phyloP scores from a whole-genome alignment of 2,329 filamentous ascomycete genomes.

The Clathrospora elynae region DNA sequence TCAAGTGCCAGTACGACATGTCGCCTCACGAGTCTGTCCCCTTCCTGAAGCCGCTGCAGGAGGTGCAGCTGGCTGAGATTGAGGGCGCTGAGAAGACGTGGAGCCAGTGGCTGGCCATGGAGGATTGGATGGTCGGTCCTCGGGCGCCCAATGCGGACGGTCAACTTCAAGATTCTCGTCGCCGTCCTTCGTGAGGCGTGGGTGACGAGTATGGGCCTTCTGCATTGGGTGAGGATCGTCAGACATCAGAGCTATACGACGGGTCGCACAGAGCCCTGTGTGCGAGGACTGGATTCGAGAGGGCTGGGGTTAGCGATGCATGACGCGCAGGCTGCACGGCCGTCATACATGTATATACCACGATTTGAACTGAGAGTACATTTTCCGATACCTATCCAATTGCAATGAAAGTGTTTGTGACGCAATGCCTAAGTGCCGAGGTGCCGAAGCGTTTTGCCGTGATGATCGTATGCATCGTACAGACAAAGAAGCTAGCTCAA shows the following conservation, averaged over 20 bases:
- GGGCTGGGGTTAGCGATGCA: slow-evolving; percentile 23
- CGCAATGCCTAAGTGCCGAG: too few relatives aligned
- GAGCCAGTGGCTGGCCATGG: slow-evolving; percentile 96
- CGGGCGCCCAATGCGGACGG: slow-evolving; percentile 62
- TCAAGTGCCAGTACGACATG: slow-evolving; percentile 92
- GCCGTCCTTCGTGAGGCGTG: slow-evolving; percentile 26
- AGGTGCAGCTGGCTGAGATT: slow-evolving; percentile 78
- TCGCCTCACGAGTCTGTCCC: slow-evolving; percentile 80
- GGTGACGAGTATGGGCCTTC: slow-evolving; percentile 32
- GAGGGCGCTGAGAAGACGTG: slow-evolving; percentile 80
- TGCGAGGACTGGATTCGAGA: slow-evolving; percentile 12
- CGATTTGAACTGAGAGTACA: slow-evolving; percentile 1
- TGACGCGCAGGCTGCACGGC: slow-evolving; percentile 13
- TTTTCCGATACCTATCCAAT: not conserved
- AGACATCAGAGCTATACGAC: slow-evolving; percentile 7
- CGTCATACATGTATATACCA: slow-evolving; percentile 2
- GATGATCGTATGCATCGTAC: too few relatives aligned
- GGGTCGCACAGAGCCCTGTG: slow-evolving; percentile 15
- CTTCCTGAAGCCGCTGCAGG: slow-evolving; percentile 82
- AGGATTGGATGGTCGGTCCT: slow-evolving; percentile 97
- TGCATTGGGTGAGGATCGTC: slow-evolving; percentile 18
- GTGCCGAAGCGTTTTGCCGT: too few relatives aligned
- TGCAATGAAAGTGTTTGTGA: slow-evolving; percentile 1
- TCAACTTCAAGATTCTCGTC: slow-evolving; percentile 26
- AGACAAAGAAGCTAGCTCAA: too few relatives aligned